Evolutionary conservation across 2,329 filamentous ascomycete genomes (phyloP).

Genomic region (Xylariaceae sp.): DNA sequence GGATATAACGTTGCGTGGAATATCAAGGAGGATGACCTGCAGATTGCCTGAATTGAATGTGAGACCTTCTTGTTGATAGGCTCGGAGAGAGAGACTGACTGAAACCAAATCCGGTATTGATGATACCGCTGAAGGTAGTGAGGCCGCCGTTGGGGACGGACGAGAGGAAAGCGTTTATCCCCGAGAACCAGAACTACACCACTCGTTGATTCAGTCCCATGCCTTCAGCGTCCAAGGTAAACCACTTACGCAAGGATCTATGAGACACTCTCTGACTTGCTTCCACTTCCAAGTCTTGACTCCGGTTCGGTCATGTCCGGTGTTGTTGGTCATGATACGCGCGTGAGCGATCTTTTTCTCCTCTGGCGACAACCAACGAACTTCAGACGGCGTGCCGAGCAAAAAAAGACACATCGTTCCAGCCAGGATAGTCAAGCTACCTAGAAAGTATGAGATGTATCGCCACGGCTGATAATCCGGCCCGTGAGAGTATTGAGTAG

Average conservation of each 20-base stretch:
- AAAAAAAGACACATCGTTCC: conserved; percentile 32
- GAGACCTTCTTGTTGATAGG: neutral
- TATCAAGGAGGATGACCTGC: conserved; percentile 35
- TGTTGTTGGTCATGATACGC: conserved; percentile 35
- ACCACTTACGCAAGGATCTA: conserved; percentile 29
- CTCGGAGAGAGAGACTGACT: conserved; percentile 20
- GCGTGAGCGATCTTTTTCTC: conserved; percentile 36
- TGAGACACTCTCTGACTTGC: conserved; percentile 33
- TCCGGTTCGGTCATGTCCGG: conserved; percentile 35
- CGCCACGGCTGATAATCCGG: conserved; percentile 34
- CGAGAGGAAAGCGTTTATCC: conserved; percentile 34
- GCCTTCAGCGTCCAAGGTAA: neutral
- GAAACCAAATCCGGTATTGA: conserved; percentile 34
- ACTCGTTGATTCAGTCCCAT: neutral
- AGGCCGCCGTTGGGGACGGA: conserved; percentile 36
- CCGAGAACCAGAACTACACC: conserved; percentile 34
- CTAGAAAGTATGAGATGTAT: conserved; percentile 38
- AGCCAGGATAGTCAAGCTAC: conserved; percentile 31
- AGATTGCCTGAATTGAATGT: conserved; percentile 27
- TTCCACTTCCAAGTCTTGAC: conserved; percentile 37
- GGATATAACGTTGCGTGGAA: conserved; percentile 31
- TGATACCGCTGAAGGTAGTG: conserved; percentile 33
- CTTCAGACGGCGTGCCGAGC: conserved; percentile 36
- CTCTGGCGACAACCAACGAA: conserved; percentile 33
- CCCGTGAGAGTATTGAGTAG: conserved; percentile 23